These are phyloP conservation scores for Tarenaya hassleriana DNA, from an alignment of 345 rosid genomes.

Conservation along the genomic window DNA sequence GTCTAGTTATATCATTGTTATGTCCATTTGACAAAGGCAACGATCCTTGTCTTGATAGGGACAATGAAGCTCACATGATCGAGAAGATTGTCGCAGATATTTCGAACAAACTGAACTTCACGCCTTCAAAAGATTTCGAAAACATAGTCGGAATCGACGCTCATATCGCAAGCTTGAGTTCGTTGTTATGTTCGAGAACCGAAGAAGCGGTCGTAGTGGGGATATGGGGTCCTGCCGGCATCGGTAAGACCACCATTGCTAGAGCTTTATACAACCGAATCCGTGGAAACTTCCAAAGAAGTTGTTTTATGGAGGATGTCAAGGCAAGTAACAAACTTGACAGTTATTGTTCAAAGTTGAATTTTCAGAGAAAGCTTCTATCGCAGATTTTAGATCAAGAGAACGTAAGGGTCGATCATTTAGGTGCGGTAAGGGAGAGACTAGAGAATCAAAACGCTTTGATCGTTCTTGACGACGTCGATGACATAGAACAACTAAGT, in stretches of 20 bases:
- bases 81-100: not conserved
- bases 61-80: not conserved
- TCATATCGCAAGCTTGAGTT: not conserved
- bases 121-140: not conserved
- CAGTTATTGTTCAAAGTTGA: not conserved
- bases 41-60: not conserved
- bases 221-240: not conserved
- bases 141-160: not conserved
- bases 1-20: not conserved
- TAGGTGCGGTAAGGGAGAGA: not conserved
- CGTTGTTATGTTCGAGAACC: not conserved
- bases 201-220: not conserved
- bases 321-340: not conserved
- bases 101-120: not conserved
- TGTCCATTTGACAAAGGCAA: not conserved
- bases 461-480: conserved; percentile 3
- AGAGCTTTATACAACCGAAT: not conserved
- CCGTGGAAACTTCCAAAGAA: not conserved
- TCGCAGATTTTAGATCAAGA: not conserved
- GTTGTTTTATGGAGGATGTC: not conserved
- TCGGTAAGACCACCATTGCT: not conserved
- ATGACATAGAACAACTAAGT: not conserved
- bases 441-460: not conserved
- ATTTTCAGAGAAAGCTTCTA: not conserved
- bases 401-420: not conserved